Percentiles rank a stretch among this genome's conserved stretches.
Conservation (phyloP, 2,329 filamentous ascomycete species). For the Fonsecaea erecta region DNA sequence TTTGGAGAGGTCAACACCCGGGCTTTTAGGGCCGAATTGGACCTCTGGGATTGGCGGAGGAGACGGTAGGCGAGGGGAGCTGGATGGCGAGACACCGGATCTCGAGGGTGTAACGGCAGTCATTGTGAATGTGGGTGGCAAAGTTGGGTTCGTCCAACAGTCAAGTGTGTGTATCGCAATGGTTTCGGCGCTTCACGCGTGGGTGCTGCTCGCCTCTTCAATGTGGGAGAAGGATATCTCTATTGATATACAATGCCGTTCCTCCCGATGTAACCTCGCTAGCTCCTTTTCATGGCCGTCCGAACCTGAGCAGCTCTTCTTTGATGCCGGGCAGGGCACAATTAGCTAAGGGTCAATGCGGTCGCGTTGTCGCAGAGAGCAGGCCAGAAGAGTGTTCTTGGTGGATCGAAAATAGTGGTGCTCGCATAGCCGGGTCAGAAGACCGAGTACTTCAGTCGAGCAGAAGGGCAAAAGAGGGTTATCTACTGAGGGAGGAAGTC, state of each 20-base stretch:
- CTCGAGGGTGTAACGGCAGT: conserved; percentile 42
- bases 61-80: conserved; percentile 89
- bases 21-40: conserved; percentile 81
- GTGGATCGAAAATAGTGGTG: neutral
- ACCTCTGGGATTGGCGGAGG: conserved; percentile 94
- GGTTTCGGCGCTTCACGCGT: neutral
- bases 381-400: neutral
- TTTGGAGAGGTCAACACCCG: conserved; percentile 66
- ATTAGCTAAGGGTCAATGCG: neutral
- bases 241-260: neutral
- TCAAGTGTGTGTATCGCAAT: neutral
- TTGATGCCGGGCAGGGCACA: neutral
- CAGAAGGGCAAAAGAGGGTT: neutral
- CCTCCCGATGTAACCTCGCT: neutral
- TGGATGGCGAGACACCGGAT: conserved; percentile 59
- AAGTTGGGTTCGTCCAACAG: neutral
- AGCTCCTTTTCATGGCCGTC: neutral
- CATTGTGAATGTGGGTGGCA: conserved; percentile 14
- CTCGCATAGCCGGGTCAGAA: neutral
- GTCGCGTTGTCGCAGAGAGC: neutral
- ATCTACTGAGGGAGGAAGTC: neutral
- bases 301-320: neutral
- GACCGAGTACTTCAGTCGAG: neutral
- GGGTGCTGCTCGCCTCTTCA: neutral
- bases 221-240: neutral